A percentile compares a stretch with the other conserved stretches of the same genome.
Evolutionary conservation across 257 asterid species (phyloP).

Genomic region (Paraleonurus japonicus): DNA sequence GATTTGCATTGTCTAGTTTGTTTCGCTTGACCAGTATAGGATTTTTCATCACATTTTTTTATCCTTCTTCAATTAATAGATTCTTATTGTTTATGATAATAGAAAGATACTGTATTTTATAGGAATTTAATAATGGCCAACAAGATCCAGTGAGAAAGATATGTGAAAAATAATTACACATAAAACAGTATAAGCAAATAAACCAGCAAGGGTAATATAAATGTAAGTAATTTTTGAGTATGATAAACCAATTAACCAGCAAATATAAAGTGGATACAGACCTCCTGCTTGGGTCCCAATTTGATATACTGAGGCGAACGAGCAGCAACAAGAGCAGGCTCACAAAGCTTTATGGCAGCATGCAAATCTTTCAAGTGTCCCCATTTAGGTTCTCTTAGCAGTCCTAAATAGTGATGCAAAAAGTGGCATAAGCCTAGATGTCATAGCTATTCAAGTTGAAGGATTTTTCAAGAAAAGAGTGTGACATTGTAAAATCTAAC

Average conservation of each 20-base stretch:
- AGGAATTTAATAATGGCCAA: no score
- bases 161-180: not conserved
- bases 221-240: not conserved
- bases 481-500: not conserved
- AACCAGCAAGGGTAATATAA: not conserved
- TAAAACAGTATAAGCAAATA: not conserved
- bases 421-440: conserved; percentile 9
- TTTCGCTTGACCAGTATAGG: not conserved
- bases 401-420: conserved; percentile 49
- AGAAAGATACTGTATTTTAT: no score
- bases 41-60: not conserved
- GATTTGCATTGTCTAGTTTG: not conserved
- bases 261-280: conserved; percentile 27
- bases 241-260: not conserved
- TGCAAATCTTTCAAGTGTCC: conserved; percentile 93
- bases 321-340: conserved; percentile 81
- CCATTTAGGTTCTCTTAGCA: conserved; percentile 91
- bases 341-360: conserved; percentile 89
- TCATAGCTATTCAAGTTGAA: not conserved
- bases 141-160: no score
- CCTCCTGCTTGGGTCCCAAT: conserved; percentile 94
- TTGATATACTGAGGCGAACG: conserved; percentile 69
- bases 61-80: not conserved
- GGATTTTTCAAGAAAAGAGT: not conserved
- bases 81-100: no score